A percentile compares a stretch with the other conserved stretches of the same genome.
phyloP scores from a whole-genome alignment of 2,329 filamentous ascomycete genomes.

The Aspergillus sergii region DNA sequence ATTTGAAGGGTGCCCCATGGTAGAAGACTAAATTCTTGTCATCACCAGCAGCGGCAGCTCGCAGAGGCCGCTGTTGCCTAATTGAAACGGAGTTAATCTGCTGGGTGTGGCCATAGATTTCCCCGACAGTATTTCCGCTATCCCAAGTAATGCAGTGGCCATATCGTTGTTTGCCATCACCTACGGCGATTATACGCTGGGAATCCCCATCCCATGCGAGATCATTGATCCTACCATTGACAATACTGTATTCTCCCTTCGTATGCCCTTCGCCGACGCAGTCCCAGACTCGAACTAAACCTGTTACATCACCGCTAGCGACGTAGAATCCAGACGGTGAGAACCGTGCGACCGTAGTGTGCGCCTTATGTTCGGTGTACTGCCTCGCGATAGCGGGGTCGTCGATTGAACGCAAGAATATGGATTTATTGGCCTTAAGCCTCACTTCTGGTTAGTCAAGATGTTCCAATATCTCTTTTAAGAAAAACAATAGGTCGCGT shows the following conservation, averaged over 20 bases:
- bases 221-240: conserved; percentile 92
- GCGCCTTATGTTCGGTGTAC: conserved; percentile 86
- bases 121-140: conserved; percentile 92
- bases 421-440: conserved; percentile 86
- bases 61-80: conserved; percentile 83
- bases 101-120: conserved; percentile 88
- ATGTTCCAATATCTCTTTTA: background rate
- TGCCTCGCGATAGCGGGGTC: conserved; percentile 81
- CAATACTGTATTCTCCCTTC: conserved; percentile 92
- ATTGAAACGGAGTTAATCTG: conserved; percentile 90
- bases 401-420: conserved; percentile 95
- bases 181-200: conserved; percentile 93
- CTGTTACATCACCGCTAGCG: conserved; percentile 84
- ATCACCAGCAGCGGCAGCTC: conserved; percentile 88
- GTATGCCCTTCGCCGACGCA: conserved; percentile 81
- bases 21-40: conserved; percentile 90
- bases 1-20: conserved; percentile 94
- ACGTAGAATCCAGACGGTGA: conserved; percentile 93
- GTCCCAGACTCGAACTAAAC: conserved; percentile 90
- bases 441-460: background rate
- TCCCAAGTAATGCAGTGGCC: conserved; percentile 94
- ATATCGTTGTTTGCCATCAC: conserved; percentile 90
- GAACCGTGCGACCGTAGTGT: conserved; percentile 91
- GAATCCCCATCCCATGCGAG: conserved; percentile 97
- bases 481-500: background rate